A percentile compares a stretch with the other conserved stretches of the same genome.
These are phyloP conservation scores for Aspergillus mulundensis DNA, from an alignment of 495 filamentous ascomycete genomes.

Conservation along the genomic window DNA sequence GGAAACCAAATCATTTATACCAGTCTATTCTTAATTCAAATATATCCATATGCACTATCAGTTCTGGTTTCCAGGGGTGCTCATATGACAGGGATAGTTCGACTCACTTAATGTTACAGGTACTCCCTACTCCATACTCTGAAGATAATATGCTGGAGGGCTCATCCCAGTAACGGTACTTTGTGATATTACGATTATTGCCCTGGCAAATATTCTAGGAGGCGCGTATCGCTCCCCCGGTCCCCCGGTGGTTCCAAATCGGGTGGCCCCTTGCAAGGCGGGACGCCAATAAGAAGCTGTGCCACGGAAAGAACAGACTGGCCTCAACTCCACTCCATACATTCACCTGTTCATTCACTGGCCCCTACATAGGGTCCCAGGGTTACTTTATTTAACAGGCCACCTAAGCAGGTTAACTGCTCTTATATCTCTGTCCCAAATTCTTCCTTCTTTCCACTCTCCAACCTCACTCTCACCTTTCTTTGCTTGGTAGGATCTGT, in stretches of 20 bases:
- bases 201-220: too few species aligned
- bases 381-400: constrained; percentile 19
- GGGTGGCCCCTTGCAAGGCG: constrained; percentile 23
- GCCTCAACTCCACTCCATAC: constrained; percentile 34
- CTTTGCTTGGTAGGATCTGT: background rate
- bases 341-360: constrained; percentile 5
- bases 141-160: too few species aligned
- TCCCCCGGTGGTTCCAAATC: background rate
- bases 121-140: too few species aligned
- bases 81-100: too few species aligned
- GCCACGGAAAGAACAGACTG: constrained; percentile 48
- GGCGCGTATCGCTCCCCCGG: background rate
- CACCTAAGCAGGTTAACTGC: constrained; percentile 13
- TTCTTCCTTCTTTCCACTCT: background rate
- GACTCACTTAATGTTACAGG: too few species aligned
- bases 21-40: too few species aligned
- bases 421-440: constrained; percentile 4
- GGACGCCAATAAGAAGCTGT: constrained; percentile 26
- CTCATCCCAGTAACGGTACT: too few species aligned
- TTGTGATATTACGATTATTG: too few species aligned
- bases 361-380: constrained; percentile 5
- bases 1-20: too few species aligned
- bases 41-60: too few species aligned
- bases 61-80: too few species aligned
- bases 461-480: background rate